Evolutionary conservation across 306 rosid species (phyloP), one percentile per base, ranked within the genome.

Genomic region (Neltuma alba): DNA sequence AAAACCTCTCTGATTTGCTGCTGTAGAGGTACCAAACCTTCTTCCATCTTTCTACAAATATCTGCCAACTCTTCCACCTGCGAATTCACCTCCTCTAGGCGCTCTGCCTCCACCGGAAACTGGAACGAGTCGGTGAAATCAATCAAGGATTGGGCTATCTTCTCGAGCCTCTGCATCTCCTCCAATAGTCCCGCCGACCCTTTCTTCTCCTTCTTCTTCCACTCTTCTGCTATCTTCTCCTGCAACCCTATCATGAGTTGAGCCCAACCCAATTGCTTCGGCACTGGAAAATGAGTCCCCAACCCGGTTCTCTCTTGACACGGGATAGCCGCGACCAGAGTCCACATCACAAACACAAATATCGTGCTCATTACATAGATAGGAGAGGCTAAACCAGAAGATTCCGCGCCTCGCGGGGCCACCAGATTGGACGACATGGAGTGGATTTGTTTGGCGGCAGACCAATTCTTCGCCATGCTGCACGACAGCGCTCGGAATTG

Each of bases 141-240:
- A 2, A 85, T 77, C 52, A 96, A 72, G 0, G 85, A 81, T 45
- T 85, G 89, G 0, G 88, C n/a, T 63, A 92, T 13, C 73, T 85
- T 92, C 86, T 96, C 99, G 90, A 96, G 33, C 87, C 69, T 87
- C 74, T 93, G 99, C 87, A 93, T 89, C 90, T 93, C 99, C 16
- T 90, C 97, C 58, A 96, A 37, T 23, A 93, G 18, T 9, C 98
- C 99, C 8, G 88, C 87, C 0, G 81, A 37, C 0, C 96, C 92
- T 48, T 85, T 93, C 93, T 96, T 96, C 90, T 96, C 99, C 57
- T 91, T 96, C 89, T 89, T 92, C 88, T 90, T 96, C 99, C 99
- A 93, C 65, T 93, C 99, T 83, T 93, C 98, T 0, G 88, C 83
- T 11, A 96, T 90, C 86, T 90, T 96, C 80, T 96, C 99, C 50